A percentile compares a stretch with the other conserved stretches of the same genome.
These are phyloP conservation scores for Gonium pectorale DNA, from an alignment of 139 green algal genomes.

Conservation along the genomic window DNA sequence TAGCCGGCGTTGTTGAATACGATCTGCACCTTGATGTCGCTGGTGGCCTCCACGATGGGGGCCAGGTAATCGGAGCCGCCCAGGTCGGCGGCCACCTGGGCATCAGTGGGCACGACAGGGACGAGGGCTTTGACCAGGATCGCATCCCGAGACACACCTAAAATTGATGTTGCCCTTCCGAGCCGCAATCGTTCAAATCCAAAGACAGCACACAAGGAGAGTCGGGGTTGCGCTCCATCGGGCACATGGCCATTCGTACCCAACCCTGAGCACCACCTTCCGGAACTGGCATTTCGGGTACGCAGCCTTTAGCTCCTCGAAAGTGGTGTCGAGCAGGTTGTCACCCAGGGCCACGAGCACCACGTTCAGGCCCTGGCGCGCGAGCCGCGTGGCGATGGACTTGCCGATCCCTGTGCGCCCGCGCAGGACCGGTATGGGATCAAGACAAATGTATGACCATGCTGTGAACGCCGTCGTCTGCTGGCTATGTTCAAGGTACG, in stretches of 20 bases:
- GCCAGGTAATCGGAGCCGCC: constrained; percentile 81
- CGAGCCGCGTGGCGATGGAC: constrained; percentile 83
- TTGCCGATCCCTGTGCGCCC: constrained; percentile 93
- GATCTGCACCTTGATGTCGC: constrained; percentile 87
- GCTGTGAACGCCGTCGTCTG: no score
- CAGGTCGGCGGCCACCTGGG: constrained; percentile 85
- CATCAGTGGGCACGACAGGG: no score
- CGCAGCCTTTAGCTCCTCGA: constrained; percentile 72
- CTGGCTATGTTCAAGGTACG: no score
- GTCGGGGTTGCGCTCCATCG: no score
- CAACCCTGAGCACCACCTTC: constrained; percentile 64
- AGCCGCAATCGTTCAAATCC: no score
- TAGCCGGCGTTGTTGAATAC: constrained; percentile 97
- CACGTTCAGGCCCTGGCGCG: constrained; percentile 90
- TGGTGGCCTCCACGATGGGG: constrained; percentile 76
- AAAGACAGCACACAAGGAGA: no score
- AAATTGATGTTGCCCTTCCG: no score
- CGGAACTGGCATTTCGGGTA: constrained; percentile 82
- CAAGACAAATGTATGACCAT: no score
- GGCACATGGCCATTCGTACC: no score
- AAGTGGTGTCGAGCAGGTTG: constrained; percentile 78
- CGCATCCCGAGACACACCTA: no score
- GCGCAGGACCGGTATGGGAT: background rate
- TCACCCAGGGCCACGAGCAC: constrained; percentile 91
- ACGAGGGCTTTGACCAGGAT: no score